Percentiles rank a stretch among this genome's conserved stretches.
phyloP scores from a whole-genome alignment of 345 rosid species.

The Brassica napus region DNA sequence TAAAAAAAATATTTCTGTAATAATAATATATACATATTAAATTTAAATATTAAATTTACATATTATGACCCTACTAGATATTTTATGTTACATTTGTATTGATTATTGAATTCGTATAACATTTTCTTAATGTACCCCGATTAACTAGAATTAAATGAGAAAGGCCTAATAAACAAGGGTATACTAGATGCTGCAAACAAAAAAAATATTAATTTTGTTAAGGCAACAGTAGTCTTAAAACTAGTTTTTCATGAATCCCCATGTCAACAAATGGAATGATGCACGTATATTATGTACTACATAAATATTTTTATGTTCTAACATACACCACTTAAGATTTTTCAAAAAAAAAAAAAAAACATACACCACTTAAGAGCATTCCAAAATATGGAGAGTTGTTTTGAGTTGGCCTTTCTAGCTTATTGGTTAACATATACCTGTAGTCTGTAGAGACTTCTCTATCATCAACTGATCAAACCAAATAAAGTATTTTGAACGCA shows the following conservation, averaged over 20 bases:
- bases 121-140: not conserved
- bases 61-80: too few relatives aligned
- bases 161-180: not conserved
- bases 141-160: not conserved
- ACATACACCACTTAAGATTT: not conserved
- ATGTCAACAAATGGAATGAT: too few relatives aligned
- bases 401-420: not conserved
- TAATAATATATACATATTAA: too few relatives aligned
- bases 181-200: not conserved
- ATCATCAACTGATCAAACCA: not conserved
- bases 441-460: not conserved
- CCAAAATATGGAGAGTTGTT: not conserved
- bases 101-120: not conserved
- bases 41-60: too few relatives aligned
- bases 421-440: not conserved
- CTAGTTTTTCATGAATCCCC: too few relatives aligned
- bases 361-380: not conserved
- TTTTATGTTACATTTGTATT: too few relatives aligned
- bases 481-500: not conserved
- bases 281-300: too few relatives aligned
- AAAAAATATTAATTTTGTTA: not conserved
- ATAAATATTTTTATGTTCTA: not conserved
- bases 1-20: too few relatives aligned
- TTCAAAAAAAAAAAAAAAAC: not conserved
- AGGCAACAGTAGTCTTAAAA: not conserved